A percentile compares a stretch with the other conserved stretches of the same genome.
Evolutionary conservation across 441 rosid genomes (phyloP).

Genomic region (Gossypium schwendimanii): DNA sequence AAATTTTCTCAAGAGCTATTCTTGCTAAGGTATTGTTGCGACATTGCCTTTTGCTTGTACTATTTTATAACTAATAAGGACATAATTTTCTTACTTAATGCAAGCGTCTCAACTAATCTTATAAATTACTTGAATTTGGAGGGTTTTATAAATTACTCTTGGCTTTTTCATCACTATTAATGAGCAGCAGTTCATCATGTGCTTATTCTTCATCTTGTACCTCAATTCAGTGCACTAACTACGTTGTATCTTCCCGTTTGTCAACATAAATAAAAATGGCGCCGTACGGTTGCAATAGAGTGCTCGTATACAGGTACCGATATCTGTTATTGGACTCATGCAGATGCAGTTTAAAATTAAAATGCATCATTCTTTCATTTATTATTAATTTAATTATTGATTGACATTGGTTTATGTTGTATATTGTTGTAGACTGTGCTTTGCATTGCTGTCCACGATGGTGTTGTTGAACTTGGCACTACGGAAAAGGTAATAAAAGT

Average conservation of each 20-base stretch:
- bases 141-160: background rate
- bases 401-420: background rate
- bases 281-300: slow-evolving; percentile 38
- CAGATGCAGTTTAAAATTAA: too few species aligned
- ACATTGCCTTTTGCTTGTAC: background rate
- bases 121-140: background rate
- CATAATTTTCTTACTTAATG: too few species aligned
- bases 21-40: slow-evolving; percentile 66
- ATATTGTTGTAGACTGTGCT: slow-evolving; percentile 58
- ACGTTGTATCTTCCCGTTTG: slow-evolving; percentile 5
- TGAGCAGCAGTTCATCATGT: background rate
- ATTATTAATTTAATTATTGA: background rate
- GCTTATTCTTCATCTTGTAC: background rate
- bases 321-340: background rate
- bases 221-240: background rate
- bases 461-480: slow-evolving; percentile 79
- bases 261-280: slow-evolving; percentile 12
- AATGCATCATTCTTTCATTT: background rate
- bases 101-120: too few species aligned
- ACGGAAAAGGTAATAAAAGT: slow-evolving; percentile 47
- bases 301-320: slow-evolving; percentile 64
- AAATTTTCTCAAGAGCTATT: slow-evolving; percentile 79
- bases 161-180: background rate
- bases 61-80: background rate
- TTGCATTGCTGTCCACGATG: slow-evolving; percentile 81